A percentile compares a stretch with the other conserved stretches of the same genome.
Conservation (phyloP, 371 early-diverging fungal species). For the Mucor plumbeus region DNA sequence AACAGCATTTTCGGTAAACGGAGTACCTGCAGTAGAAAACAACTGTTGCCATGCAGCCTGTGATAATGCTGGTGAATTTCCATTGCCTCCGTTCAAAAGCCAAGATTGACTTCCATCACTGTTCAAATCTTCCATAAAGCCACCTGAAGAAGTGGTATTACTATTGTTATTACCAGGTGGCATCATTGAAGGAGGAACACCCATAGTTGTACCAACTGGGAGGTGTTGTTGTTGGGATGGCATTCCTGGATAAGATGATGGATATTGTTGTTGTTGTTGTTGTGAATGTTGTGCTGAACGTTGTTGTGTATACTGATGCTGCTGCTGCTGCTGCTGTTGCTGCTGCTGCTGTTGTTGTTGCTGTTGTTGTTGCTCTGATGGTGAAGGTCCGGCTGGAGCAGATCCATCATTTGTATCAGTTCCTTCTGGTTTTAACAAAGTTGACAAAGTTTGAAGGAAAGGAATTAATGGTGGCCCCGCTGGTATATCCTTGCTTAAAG, state of each 20-base stretch:
- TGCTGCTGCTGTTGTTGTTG: conserved; percentile 13
- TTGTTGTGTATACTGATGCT: conserved; percentile 6
- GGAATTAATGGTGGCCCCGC: conserved; percentile 38
- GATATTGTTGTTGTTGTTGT: background rate
- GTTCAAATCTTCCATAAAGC: conserved; percentile 1
- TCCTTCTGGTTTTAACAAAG: conserved; percentile 15
- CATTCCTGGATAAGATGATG: background rate
- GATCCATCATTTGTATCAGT: background rate
- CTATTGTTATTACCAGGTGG: background rate
- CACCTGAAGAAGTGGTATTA: background rate
- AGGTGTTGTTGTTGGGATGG: background rate
- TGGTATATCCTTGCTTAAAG: conserved; percentile 39
- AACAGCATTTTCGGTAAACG: conserved; percentile 34
- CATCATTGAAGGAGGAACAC: background rate
- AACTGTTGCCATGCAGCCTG: conserved; percentile 49
- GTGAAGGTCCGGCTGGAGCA: background rate
- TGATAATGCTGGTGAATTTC: conserved; percentile 9
- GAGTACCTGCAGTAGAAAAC: conserved; percentile 43
- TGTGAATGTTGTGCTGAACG: background rate
- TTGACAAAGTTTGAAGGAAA: conserved; percentile 39
- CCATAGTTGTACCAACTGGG: background rate
- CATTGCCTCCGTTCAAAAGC: conserved; percentile 21
- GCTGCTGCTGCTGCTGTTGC: conserved; percentile 1
- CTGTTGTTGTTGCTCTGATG: conserved; percentile 4
- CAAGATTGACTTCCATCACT: conserved; percentile 10